Evolutionary conservation across 345 rosid species (phyloP).

Genomic region (Streptanthus diversifolius): DNA sequence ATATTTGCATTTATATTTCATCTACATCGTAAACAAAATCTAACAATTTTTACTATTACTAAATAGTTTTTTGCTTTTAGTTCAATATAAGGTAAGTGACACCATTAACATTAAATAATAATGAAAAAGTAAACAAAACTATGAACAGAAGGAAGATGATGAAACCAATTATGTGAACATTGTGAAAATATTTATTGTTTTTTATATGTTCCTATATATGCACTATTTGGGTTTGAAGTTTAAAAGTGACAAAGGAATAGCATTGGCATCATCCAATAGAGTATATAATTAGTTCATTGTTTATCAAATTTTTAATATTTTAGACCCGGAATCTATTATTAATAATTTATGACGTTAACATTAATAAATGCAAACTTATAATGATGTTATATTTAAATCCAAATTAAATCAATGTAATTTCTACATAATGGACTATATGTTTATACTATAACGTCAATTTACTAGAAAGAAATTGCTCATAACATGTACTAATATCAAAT

Average conservation of each 20-base stretch:
- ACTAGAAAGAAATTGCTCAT: too few species aligned
- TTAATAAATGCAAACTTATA: too few species aligned
- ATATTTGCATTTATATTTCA: constrained; percentile 21
- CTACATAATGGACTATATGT: too few species aligned
- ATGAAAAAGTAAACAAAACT: not conserved
- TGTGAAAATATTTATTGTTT: not conserved
- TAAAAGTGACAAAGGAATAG: not conserved
- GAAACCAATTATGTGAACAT: not conserved
- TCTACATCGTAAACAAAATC: not conserved
- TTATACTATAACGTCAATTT: too few species aligned
- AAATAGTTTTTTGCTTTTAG: not conserved
- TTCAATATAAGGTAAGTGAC: not conserved
- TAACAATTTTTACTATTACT: not conserved
- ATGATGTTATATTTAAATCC: too few species aligned
- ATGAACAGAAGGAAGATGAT: not conserved
- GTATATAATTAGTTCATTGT: not conserved
- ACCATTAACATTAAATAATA: not conserved
- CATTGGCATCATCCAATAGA: not conserved
- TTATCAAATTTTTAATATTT: too few species aligned
- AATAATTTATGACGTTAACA: too few species aligned
- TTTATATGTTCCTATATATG: not conserved
- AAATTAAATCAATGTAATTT: too few species aligned
- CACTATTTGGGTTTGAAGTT: not conserved
- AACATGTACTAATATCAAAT: too few species aligned
- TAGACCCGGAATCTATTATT: too few species aligned